A percentile compares a stretch with the other conserved stretches of the same genome.
These are phyloP conservation scores for Gastrolobium villosum DNA, from an alignment of 306 rosid genomes.

Conservation along the genomic window DNA sequence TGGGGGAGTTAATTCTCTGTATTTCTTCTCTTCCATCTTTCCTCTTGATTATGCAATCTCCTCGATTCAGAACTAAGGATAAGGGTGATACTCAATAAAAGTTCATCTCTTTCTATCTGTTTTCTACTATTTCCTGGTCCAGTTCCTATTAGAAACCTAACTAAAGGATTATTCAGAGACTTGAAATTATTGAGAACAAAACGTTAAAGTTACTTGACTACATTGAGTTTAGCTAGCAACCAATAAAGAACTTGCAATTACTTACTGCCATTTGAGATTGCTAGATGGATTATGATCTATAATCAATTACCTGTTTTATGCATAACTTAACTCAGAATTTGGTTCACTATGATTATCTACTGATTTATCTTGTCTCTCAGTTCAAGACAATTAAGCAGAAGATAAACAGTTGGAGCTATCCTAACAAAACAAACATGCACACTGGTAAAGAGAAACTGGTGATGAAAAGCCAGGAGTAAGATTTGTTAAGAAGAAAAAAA, in stretches of 20 bases:
- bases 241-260: background rate
- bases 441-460: slow-evolving; percentile 15
- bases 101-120: no score
- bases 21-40: no score
- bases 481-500: slow-evolving; percentile 34
- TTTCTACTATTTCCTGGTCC: no score
- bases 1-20: no score
- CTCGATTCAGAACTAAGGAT: no score
- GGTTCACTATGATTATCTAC: slow-evolving; percentile 6
- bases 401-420: slow-evolving; percentile 28
- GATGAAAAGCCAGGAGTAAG: slow-evolving; percentile 13
- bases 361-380: slow-evolving; percentile 13
- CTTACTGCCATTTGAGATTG: slow-evolving; percentile 2
- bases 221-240: slow-evolving; percentile 6
- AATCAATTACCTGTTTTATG: background rate
- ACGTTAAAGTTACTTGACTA: slow-evolving; percentile 7
- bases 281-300: background rate
- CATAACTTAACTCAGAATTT: slow-evolving; percentile 7
- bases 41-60: no score
- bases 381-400: background rate
- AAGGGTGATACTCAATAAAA: no score
- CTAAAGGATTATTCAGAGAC: slow-evolving; percentile 16
- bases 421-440: slow-evolving; percentile 35
- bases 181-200: background rate
- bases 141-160: background rate